Evolutionary conservation across 495 filamentous ascomycete species (phyloP).

Genomic region (Penicillium diatomitis): DNA sequence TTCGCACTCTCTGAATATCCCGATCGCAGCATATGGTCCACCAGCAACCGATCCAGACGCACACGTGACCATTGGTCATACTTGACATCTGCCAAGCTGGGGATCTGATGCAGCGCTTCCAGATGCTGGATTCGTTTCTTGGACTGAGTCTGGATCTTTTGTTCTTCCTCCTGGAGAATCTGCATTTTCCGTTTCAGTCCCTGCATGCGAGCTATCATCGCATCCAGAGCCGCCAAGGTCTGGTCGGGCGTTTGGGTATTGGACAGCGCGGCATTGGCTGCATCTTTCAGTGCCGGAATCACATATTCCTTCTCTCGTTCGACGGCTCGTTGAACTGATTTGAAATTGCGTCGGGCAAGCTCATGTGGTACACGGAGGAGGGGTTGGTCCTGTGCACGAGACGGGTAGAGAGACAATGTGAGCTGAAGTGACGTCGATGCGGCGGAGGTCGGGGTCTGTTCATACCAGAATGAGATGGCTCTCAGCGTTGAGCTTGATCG

Average conservation of each 20-base stretch:
- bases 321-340: slow-evolving; percentile 69
- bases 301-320: slow-evolving; percentile 70
- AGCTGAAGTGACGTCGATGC: slow-evolving; percentile 7
- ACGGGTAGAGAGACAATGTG: not conserved
- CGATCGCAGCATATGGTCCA: slow-evolving; percentile 80
- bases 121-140: slow-evolving; percentile 72
- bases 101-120: slow-evolving; percentile 66
- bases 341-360: slow-evolving; percentile 86
- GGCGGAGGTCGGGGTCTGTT: slow-evolving; percentile 2
- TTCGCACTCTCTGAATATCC: slow-evolving; percentile 74
- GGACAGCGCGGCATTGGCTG: slow-evolving; percentile 56
- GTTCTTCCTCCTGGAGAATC: slow-evolving; percentile 67
- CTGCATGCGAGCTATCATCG: slow-evolving; percentile 76
- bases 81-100: slow-evolving; percentile 79
- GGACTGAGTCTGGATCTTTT: slow-evolving; percentile 58
- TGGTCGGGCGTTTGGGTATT: slow-evolving; percentile 52
- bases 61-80: slow-evolving; percentile 85
- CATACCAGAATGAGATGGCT: slow-evolving; percentile 61
- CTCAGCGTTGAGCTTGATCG: slow-evolving; percentile 64
- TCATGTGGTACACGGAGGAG: slow-evolving; percentile 87
- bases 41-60: slow-evolving; percentile 73
- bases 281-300: slow-evolving; percentile 58
- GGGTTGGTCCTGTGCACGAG: slow-evolving; percentile 70
- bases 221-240: slow-evolving; percentile 67
- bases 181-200: slow-evolving; percentile 81